Evolutionary conservation across 768 basidiomycete genomes (phyloP).

Genomic region (Ephemerocybe angulata): DNA sequence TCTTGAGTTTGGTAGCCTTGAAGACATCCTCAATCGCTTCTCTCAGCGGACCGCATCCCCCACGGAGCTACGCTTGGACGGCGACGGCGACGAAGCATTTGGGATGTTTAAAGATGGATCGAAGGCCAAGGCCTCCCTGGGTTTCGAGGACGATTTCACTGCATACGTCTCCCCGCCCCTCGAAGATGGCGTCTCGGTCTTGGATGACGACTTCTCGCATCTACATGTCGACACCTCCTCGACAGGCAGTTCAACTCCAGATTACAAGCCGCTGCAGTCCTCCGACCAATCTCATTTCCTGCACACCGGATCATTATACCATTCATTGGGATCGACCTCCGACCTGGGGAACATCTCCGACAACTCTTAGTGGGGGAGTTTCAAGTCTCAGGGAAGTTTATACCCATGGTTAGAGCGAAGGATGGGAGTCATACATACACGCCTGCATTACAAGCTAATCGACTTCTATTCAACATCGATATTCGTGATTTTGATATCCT

Average conservation of each 20-base stretch:
- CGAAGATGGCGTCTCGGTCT: conserved; percentile 9
- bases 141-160: conserved; percentile 79
- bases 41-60: conserved; percentile 16
- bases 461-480: conserved; percentile 59
- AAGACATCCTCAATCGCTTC: no score
- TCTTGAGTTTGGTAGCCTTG: no score
- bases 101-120: conserved; percentile 20
- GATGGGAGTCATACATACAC: neutral
- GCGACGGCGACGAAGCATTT: conserved; percentile 44
- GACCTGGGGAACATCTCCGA: conserved; percentile 41
- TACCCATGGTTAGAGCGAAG: no score
- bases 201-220: conserved; percentile 6
- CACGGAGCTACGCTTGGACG: conserved; percentile 39
- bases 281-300: conserved; percentile 4
- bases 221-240: conserved; percentile 4
- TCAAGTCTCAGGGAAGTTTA: no score
- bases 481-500: conserved; percentile 90
- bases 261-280: conserved; percentile 8
- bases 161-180: conserved; percentile 68
- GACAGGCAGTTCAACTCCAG: conserved; percentile 6
- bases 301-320: conserved; percentile 32
- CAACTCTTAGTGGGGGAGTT: neutral
- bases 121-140: conserved; percentile 22
- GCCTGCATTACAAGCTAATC: conserved; percentile 1
- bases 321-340: conserved; percentile 54